These are phyloP conservation scores for Paradendryphiella salina DNA, from an alignment of 2,329 filamentous ascomycete species.

Conservation along the genomic window DNA sequence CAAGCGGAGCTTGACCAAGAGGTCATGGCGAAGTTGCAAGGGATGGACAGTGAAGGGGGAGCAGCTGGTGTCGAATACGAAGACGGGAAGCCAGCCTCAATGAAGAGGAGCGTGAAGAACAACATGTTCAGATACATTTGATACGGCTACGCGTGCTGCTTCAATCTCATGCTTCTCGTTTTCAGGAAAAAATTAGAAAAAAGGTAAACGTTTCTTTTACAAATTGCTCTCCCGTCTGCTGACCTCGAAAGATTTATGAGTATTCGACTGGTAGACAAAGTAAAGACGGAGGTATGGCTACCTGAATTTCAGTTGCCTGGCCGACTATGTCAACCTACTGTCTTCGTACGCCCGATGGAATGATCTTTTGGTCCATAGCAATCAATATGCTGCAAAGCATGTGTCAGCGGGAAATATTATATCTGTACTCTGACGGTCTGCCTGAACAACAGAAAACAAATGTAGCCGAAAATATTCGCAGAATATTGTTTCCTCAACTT, in stretches of 20 bases:
- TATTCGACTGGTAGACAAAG: too few relatives aligned
- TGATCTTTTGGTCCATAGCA: too few relatives aligned
- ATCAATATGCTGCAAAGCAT: too few relatives aligned
- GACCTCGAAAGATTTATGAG: background rate
- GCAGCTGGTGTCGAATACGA: conserved; percentile 74
- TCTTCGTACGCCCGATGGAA: too few relatives aligned
- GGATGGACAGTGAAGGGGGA: conserved; percentile 70
- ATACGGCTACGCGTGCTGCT: background rate
- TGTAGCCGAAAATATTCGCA: too few relatives aligned
- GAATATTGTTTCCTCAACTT: too few relatives aligned
- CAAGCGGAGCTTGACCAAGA: conserved; percentile 68
- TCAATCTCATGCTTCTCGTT: background rate
- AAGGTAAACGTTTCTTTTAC: background rate
- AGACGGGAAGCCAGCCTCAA: conserved; percentile 69
- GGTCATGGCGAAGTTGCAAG: conserved; percentile 66
- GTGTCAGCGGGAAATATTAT: too few relatives aligned
- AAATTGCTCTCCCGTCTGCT: background rate
- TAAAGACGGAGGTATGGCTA: too few relatives aligned
- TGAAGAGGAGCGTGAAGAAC: conserved; percentile 73
- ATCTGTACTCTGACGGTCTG: too few relatives aligned
- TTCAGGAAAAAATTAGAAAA: background rate
- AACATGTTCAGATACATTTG: conserved; percentile 76
- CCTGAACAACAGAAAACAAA: too few relatives aligned
- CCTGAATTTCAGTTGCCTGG: too few relatives aligned
- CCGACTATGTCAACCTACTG: too few relatives aligned